Percentiles rank a stretch among this genome's conserved stretches.
Conservation (phyloP, 345 rosid genomes). For the Corymbia maculata region DNA sequence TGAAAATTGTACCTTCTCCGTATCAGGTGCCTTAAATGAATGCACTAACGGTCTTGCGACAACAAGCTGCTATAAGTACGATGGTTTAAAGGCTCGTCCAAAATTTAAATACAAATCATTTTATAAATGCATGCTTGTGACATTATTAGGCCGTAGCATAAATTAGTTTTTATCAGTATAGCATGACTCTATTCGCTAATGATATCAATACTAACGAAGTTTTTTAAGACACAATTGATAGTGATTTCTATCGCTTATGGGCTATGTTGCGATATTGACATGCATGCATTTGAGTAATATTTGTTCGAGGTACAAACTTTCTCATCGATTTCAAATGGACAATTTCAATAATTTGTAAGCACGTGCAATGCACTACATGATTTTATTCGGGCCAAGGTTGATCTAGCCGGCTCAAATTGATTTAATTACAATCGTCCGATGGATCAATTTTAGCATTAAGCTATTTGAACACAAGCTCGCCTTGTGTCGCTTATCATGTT, state of each 20-base stretch:
- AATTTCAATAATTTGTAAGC: neutral
- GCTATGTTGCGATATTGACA: neutral
- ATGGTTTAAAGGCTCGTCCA: neutral
- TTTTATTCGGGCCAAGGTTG: accelerated
- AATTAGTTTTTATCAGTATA: neutral
- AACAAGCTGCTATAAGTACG: neutral
- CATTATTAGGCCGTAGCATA: neutral
- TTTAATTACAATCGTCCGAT: accelerated
- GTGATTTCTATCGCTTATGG: neutral
- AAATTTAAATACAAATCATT: neutral
- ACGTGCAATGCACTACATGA: accelerated
- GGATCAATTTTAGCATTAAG: neutral
- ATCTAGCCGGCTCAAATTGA: accelerated
- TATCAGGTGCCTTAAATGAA: neutral
- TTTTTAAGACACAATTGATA: neutral
- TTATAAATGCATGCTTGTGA: neutral
- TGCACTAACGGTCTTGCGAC: neutral
- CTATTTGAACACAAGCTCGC: accelerated
- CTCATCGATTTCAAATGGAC: neutral
- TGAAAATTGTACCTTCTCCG: neutral
- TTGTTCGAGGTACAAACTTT: accelerated
- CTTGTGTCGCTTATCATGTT: neutral
- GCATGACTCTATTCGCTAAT: neutral
- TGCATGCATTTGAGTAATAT: neutral
- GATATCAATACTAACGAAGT: neutral